A percentile compares a stretch with the other conserved stretches of the same genome.
Conservation (phyloP, 495 filamentous ascomycete species). For the Xylaria flabelliformis region DNA sequence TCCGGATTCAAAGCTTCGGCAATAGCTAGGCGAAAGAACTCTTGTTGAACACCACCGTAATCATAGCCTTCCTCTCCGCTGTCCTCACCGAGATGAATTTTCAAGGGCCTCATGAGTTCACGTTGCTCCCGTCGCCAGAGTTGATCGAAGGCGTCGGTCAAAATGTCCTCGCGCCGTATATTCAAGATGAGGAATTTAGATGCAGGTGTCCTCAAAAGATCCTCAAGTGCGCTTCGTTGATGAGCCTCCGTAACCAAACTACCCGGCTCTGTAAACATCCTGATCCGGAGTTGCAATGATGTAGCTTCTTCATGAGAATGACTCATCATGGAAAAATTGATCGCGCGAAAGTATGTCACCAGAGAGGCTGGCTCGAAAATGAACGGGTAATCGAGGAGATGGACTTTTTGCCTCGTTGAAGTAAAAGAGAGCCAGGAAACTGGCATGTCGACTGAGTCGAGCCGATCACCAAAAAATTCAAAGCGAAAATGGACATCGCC, state of each 20-base stretch:
- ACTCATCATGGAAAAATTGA: constrained; percentile 85
- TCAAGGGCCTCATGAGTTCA: constrained; percentile 83
- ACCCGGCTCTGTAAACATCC: constrained; percentile 61
- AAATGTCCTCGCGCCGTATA: constrained; percentile 71
- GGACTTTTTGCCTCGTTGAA: constrained; percentile 66
- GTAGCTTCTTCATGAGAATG: constrained; percentile 73
- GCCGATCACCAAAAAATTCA: constrained; percentile 74
- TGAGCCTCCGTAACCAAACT: constrained; percentile 52
- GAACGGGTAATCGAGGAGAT: constrained; percentile 82
- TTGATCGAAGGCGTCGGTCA: constrained; percentile 83
- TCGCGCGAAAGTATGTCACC: constrained; percentile 85
- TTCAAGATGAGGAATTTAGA: constrained; percentile 78
- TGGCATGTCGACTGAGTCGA: constrained; percentile 79
- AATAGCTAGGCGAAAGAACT: constrained; percentile 88
- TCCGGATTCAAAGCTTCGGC: constrained; percentile 76
- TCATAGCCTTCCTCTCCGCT: constrained; percentile 89
- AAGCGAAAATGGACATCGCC: constrained; percentile 72
- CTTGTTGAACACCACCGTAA: constrained; percentile 92
- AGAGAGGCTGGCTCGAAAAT: constrained; percentile 75
- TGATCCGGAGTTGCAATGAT: constrained; percentile 65
- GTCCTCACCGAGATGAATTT: constrained; percentile 81
- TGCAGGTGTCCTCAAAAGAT: constrained; percentile 67
- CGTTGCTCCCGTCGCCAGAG: constrained; percentile 84
- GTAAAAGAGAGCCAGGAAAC: constrained; percentile 70
- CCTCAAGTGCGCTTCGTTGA: constrained; percentile 58